These are phyloP conservation scores for Berkeleyomyces basicola DNA, from an alignment of 2,329 filamentous ascomycete genomes.

Conservation along the genomic window DNA sequence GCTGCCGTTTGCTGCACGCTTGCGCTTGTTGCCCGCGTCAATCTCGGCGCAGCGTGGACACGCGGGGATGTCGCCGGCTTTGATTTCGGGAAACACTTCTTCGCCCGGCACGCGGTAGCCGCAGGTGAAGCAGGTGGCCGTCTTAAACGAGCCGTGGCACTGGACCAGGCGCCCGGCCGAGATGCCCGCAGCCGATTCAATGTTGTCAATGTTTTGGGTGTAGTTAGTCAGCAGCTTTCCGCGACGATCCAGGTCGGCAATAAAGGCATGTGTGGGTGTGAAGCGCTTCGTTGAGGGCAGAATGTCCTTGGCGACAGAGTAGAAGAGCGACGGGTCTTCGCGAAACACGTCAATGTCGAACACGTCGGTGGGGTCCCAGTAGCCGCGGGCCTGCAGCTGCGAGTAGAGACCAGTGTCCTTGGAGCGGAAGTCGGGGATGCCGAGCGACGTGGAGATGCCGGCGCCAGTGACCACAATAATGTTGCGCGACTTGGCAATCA, in stretches of 20 bases:
- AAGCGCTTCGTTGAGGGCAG: constrained; percentile 63
- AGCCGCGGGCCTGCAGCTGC: constrained; percentile 60
- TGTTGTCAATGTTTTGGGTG: constrained; percentile 96
- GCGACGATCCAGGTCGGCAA: constrained; percentile 72
- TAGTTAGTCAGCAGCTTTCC: constrained; percentile 90
- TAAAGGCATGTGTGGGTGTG: constrained; percentile 89
- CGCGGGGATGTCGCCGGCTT: constrained; percentile 55
- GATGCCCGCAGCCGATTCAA: constrained; percentile 78
- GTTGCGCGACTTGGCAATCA: constrained; percentile 60
- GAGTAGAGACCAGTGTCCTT: constrained; percentile 86
- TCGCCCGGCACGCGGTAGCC: constrained; percentile 57
- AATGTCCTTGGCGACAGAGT: constrained; percentile 79
- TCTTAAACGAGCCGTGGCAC: constrained; percentile 92
- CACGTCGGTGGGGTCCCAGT: constrained; percentile 78
- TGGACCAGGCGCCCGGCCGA: constrained; percentile 69
- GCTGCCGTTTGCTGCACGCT: constrained; percentile 24
- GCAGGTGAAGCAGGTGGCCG: constrained; percentile 76
- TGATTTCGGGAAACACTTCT: constrained; percentile 63
- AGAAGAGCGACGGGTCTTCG: constrained; percentile 78
- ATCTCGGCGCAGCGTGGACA: constrained; percentile 48
- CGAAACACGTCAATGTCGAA: constrained; percentile 83
- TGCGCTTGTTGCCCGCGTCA: constrained; percentile 22
- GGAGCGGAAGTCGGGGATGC: constrained; percentile 92
- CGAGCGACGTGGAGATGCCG: constrained; percentile 89
- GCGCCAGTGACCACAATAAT: constrained; percentile 91